Evolutionary conservation across 169 alveolate species (phyloP).

Genomic region (Toxoplasma gondii): DNA sequence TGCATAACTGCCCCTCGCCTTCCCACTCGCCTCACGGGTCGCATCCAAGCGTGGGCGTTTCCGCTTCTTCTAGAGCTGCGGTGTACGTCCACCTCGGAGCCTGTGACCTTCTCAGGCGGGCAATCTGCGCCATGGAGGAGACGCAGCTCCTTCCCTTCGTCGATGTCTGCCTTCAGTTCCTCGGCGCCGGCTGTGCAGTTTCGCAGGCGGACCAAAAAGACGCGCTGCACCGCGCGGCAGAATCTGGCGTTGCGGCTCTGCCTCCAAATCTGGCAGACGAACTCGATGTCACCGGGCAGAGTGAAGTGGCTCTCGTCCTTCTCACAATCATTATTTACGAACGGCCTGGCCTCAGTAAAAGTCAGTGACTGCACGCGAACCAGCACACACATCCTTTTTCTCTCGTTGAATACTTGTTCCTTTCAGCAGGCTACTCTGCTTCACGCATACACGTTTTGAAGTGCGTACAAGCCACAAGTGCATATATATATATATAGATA

Average conservation of each 20-base stretch:
- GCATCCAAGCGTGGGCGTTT: too few relatives aligned
- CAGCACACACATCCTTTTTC: too few relatives aligned
- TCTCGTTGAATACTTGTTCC: too few relatives aligned
- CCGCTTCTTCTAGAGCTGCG: not conserved
- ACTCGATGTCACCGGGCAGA: not conserved
- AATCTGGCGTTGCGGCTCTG: not conserved
- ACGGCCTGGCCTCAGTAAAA: conserved; percentile 6
- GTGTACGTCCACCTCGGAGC: conserved; percentile 38
- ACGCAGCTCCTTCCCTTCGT: conserved; percentile 4
- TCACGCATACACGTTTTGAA: too few relatives aligned
- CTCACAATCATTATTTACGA: conserved; percentile 1
- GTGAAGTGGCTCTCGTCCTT: conserved; percentile 1
- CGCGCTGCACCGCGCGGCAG: not conserved
- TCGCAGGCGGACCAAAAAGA: not conserved
- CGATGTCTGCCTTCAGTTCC: conserved; percentile 2
- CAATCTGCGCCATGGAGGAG: conserved; percentile 10
- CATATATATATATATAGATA: too few relatives aligned
- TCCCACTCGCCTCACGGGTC: not conserved
- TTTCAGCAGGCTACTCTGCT: too few relatives aligned
- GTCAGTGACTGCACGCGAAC: not conserved
- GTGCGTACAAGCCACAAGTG: too few relatives aligned
- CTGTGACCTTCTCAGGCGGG: not conserved
- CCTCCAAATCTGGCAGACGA: not conserved
- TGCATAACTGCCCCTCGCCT: not conserved
- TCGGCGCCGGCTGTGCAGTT: not conserved